Evolutionary conservation across 176 grass and related monocot genomes (phyloP).

Genomic region (Urochloa ruziziensis): DNA sequence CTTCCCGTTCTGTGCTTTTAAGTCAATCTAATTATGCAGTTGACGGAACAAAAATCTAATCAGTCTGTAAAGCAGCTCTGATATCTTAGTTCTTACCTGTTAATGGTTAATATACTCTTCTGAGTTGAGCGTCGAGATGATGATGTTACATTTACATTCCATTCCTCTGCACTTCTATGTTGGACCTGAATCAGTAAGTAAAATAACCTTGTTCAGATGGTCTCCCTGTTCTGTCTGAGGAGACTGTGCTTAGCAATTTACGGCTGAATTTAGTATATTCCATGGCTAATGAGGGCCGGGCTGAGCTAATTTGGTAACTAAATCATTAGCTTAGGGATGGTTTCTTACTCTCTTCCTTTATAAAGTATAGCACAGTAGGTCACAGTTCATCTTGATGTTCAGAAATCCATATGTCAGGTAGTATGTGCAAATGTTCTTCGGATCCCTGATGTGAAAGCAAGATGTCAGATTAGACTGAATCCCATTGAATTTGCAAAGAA

Average conservation of each 20-base stretch:
- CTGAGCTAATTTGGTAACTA: neutral
- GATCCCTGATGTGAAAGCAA: neutral
- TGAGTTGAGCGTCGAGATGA: slow-evolving; percentile 2
- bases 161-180: neutral
- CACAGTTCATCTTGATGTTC: neutral
- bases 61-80: neutral
- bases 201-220: neutral
- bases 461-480: neutral
- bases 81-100: neutral
- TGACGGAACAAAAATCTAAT: neutral
- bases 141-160: neutral
- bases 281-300: neutral
- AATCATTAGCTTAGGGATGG: too few species aligned
- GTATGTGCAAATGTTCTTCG: neutral
- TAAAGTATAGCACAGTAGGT: neutral
- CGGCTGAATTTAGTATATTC: neutral
- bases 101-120: neutral
- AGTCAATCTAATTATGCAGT: neutral
- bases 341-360: too few species aligned
- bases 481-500: neutral
- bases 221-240: neutral
- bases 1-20: neutral
- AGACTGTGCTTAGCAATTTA: neutral
- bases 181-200: neutral
- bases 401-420: neutral